phyloP scores from a whole-genome alignment of 768 basidiomycete species.

The Leccinum imitatum region DNA sequence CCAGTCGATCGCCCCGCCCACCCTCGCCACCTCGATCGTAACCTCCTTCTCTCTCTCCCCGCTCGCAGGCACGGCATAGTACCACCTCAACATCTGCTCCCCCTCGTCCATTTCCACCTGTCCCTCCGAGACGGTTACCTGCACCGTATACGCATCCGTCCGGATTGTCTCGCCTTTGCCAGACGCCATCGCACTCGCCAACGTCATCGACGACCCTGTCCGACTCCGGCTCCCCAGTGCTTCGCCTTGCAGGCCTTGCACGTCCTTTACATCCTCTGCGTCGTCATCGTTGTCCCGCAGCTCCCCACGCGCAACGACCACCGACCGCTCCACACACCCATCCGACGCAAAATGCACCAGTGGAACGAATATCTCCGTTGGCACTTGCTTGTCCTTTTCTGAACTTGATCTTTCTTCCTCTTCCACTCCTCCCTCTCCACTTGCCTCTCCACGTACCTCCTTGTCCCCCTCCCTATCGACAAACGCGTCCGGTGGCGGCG shows the following conservation, averaged over 20 bases:
- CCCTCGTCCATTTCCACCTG: conserved; percentile 45
- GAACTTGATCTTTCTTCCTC: neutral
- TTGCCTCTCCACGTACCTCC: neutral
- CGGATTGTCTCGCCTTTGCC: conserved; percentile 11
- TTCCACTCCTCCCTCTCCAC: neutral
- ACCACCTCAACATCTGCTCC: conserved; percentile 54
- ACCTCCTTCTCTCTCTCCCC: conserved; percentile 31
- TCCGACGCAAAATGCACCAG: conserved; percentile 81
- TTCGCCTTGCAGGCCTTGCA: neutral
- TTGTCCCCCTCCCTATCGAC: neutral
- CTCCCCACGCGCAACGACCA: neutral
- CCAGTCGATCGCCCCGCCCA: conserved; percentile 41
- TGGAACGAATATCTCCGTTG: conserved; percentile 93
- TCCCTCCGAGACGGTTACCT: conserved; percentile 48
- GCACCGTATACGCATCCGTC: conserved; percentile 36
- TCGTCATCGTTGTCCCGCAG: neutral
- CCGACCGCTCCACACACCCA: conserved; percentile 25
- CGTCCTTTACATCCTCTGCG: neutral
- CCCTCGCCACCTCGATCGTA: conserved; percentile 41
- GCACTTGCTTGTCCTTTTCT: conserved; percentile 28
- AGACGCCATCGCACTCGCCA: conserved; percentile 2
- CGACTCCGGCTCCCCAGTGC: neutral
- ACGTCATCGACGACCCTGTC: conserved; percentile 18
- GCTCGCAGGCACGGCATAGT: conserved; percentile 36
- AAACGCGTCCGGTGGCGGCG: conserved; percentile 15